Base-by-base conservation (phyloP, 2,329 filamentous ascomycete genomes). In the Neopestalotiopsis clavispora region DNA sequence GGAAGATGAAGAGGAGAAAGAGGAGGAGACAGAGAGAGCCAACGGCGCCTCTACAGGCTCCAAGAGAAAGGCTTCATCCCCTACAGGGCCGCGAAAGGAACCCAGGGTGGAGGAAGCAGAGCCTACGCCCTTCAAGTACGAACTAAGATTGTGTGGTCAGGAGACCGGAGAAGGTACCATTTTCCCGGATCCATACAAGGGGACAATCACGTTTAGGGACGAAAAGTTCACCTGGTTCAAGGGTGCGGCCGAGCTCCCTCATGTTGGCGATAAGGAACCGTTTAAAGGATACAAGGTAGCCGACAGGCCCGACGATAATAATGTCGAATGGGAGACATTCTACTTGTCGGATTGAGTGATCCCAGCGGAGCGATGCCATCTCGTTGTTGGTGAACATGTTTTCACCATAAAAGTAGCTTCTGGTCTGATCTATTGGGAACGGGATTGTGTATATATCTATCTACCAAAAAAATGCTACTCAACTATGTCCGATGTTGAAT, bases 121-220 rank as follows among this genome's bases (percentile, higher is more conserved):
- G 28, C 68, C 69, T 7, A n/a, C 17, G 4, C 45, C 45, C 9
- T 20, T 52, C n/a, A 52, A 52, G 20, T 52, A 52, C 17, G 32
- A 20, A 20, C 71, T 68, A 61, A 74, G 72, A 12, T 75, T 73
- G 71, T 72, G 72, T 57, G 73, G 75, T n/a, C 68, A 69, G 14
- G 75, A 75, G n/a, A 75, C 71, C 0, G 70, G 69, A 13, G 72
- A 75, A 32, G 74, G 74, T 17, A 57, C 73, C 67, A 72, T 75
- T 68, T 68, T 73, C 59, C 65, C 65, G 4, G 49, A 68, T 6
- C 71, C 73, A n/a, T 68, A 73, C 40, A 63, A 71, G 1, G 77
- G 77, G 13, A 70, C 69, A 23, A 72, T 78, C 71, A 74, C 69
- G 52, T 78, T 77, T 57, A 66, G 71, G 1, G 74, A 75, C 67